phyloP scores from a whole-genome alignment of 768 basidiomycete species.

The Epithele typhae region DNA sequence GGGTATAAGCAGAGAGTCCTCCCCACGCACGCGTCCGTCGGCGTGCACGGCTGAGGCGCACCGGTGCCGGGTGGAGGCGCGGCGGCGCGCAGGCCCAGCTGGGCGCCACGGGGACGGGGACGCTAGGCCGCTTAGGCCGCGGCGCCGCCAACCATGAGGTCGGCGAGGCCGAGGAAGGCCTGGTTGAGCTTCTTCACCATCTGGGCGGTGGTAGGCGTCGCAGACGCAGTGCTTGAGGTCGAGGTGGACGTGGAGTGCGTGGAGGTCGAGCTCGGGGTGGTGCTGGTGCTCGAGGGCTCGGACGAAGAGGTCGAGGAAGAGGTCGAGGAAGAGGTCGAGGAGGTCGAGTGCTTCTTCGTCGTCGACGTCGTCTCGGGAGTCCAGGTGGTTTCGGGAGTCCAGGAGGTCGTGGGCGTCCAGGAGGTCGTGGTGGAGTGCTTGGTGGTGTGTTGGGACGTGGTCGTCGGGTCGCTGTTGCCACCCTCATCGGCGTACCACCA shows the following conservation, averaged over 20 bases:
- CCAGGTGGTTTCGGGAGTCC: constrained; percentile 21
- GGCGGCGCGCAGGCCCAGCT: too few relatives aligned
- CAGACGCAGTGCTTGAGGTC: constrained; percentile 23
- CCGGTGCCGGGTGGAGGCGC: too few relatives aligned
- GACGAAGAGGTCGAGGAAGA: constrained; percentile 11
- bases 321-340: constrained; percentile 20
- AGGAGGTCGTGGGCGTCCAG: constrained; percentile 5
- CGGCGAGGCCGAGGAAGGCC: constrained; percentile 25
- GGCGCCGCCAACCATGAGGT: constrained; percentile 21
- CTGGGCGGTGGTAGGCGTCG: constrained; percentile 27
- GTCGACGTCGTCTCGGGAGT: constrained; percentile 6
- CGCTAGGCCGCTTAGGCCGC: neutral
- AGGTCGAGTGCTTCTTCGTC: constrained; percentile 1
- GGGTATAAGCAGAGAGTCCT: too few relatives aligned
- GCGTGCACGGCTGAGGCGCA: too few relatives aligned
- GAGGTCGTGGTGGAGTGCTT: neutral
- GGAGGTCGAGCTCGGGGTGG: constrained; percentile 8
- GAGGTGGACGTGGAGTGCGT: constrained; percentile 21
- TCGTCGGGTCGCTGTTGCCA: constrained; percentile 15
- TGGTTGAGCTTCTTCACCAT: constrained; percentile 26
- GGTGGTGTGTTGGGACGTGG: constrained; percentile 5
- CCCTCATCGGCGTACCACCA: constrained; percentile 53
- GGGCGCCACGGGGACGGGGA: neutral
- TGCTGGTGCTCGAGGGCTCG: constrained; percentile 7
- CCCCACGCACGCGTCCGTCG: too few relatives aligned